These are phyloP conservation scores for Dioscorea cayenensis DNA, from an alignment of 116 monocot species.

Conservation along the genomic window DNA sequence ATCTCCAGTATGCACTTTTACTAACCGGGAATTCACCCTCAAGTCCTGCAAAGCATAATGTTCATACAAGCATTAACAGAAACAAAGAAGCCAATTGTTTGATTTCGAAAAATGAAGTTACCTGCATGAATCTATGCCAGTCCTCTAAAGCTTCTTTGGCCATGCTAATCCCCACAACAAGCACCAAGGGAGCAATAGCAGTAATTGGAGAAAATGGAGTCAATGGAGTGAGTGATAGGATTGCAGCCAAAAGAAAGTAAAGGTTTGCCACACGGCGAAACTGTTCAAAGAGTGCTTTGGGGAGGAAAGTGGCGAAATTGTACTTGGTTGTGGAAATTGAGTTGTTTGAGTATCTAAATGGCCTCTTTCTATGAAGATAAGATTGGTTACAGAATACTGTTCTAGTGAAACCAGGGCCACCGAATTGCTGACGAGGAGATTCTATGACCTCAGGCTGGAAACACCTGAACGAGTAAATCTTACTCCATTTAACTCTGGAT, in stretches of 20 bases:
- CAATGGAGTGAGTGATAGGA: slow-evolving; percentile 12
- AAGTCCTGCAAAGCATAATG: slow-evolving; percentile 13
- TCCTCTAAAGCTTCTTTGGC: slow-evolving; percentile 31
- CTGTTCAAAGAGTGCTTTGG: slow-evolving; percentile 25
- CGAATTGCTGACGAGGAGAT: slow-evolving; percentile 4
- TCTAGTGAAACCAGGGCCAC: slow-evolving; percentile 23
- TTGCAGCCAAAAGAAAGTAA: slow-evolving; percentile 29
- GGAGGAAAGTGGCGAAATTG: slow-evolving; percentile 24
- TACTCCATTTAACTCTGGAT: slow-evolving; percentile 16
- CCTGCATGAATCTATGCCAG: slow-evolving; percentile 26
- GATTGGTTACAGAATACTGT: slow-evolving; percentile 27
- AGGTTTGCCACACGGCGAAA: slow-evolving; percentile 27
- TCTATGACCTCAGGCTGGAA: slow-evolving; percentile 1
- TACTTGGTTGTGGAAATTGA: slow-evolving; percentile 35
- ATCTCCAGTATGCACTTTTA: slow-evolving; percentile 12
- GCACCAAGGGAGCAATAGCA: slow-evolving; percentile 12
- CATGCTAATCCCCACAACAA: slow-evolving; percentile 32
- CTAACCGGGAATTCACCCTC: slow-evolving; percentile 13
- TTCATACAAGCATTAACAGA: not conserved
- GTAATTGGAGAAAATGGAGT: slow-evolving; percentile 13
- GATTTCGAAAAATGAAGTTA: not conserved
- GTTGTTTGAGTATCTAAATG: slow-evolving; percentile 17
- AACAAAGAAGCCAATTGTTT: not conserved
- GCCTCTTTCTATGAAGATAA: slow-evolving; percentile 13
- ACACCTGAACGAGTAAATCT: slow-evolving; percentile 29